A percentile compares a stretch with the other conserved stretches of the same genome.
These are phyloP conservation scores for Stropharia rugosoannulata DNA, from an alignment of 768 basidiomycete genomes.

Conservation along the genomic window DNA sequence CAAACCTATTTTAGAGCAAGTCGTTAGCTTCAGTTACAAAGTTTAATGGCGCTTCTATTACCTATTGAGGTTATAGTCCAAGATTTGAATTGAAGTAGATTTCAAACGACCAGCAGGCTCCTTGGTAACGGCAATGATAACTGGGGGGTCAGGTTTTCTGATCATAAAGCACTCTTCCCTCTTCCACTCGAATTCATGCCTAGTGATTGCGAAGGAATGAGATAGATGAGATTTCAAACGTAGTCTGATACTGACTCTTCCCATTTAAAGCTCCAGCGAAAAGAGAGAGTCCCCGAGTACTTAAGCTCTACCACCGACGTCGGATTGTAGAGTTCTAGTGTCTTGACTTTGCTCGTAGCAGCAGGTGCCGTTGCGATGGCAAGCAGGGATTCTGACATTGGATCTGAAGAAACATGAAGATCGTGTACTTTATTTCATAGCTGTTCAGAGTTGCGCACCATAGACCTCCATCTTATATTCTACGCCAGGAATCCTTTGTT, in stretches of 20 bases:
- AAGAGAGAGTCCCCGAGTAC: constrained; percentile 69
- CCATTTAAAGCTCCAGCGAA: constrained; percentile 81
- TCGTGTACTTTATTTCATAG: background rate
- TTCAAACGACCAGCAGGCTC: constrained; percentile 68
- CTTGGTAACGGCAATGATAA: constrained; percentile 79
- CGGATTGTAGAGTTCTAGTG: constrained; percentile 75
- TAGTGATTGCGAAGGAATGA: constrained; percentile 24
- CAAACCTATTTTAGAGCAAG: constrained; percentile 51
- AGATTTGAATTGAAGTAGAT: constrained; percentile 66
- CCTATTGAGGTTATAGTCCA: constrained; percentile 87
- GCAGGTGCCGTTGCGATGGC: constrained; percentile 65
- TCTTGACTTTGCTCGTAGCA: constrained; percentile 70
- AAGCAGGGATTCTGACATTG: constrained; percentile 69
- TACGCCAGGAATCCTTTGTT: constrained; percentile 52
- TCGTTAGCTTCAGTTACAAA: background rate
- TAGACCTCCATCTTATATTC: constrained; percentile 68
- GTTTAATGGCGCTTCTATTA: constrained; percentile 22
- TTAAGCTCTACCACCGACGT: constrained; percentile 68
- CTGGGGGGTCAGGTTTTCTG: constrained; percentile 85
- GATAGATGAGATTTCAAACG: background rate
- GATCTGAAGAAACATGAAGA: constrained; percentile 44
- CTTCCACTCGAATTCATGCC: constrained; percentile 86
- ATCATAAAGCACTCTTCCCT: constrained; percentile 81
- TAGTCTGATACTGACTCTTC: constrained; percentile 62
- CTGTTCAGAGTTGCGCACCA: constrained; percentile 40